Conservation (phyloP, 2,329 filamentous ascomycete genomes). For the Fusarium proliferatum region DNA sequence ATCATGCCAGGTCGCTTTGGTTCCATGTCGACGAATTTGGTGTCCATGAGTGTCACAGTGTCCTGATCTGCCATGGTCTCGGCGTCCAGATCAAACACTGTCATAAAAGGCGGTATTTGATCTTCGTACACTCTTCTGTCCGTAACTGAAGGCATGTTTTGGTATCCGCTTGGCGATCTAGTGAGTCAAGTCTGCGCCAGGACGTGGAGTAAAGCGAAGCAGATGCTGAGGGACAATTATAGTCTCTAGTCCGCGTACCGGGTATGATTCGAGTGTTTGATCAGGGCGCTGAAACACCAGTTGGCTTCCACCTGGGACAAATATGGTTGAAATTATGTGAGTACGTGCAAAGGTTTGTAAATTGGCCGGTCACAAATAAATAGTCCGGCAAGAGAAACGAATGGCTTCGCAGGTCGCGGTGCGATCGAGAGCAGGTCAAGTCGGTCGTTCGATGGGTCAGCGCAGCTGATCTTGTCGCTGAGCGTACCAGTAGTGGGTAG, state of each 20-base stretch:
- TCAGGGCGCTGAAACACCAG: conserved; percentile 19
- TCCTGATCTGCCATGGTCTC: conserved; percentile 65
- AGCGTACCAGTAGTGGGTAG: conserved; percentile 28
- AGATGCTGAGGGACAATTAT: background rate
- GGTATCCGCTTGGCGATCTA: conserved; percentile 5
- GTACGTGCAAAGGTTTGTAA: conserved; percentile 34
- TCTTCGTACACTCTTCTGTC: conserved; percentile 72
- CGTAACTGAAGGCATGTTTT: conserved; percentile 71
- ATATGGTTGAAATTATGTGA: conserved; percentile 37
- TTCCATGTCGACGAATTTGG: conserved; percentile 63
- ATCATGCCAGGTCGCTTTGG: conserved; percentile 52
- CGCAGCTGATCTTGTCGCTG: conserved; percentile 46
- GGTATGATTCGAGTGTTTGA: conserved; percentile 12
- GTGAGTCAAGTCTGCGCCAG: background rate
- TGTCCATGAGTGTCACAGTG: conserved; percentile 65
- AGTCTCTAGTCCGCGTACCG: conserved; percentile 6
- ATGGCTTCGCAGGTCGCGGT: conserved; percentile 34
- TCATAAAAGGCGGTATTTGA: conserved; percentile 81
- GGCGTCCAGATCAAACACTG: conserved; percentile 75
- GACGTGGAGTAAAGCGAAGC: background rate
- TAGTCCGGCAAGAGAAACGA: conserved; percentile 36
- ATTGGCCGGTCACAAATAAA: conserved; percentile 14
- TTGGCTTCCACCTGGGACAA: conserved; percentile 39
- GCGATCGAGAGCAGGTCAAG: conserved; percentile 35
- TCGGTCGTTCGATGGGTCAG: conserved; percentile 44